These are phyloP conservation scores for Vaccinium myrtillus DNA, from an alignment of 148 eudicot genomes.

Conservation along the genomic window DNA sequence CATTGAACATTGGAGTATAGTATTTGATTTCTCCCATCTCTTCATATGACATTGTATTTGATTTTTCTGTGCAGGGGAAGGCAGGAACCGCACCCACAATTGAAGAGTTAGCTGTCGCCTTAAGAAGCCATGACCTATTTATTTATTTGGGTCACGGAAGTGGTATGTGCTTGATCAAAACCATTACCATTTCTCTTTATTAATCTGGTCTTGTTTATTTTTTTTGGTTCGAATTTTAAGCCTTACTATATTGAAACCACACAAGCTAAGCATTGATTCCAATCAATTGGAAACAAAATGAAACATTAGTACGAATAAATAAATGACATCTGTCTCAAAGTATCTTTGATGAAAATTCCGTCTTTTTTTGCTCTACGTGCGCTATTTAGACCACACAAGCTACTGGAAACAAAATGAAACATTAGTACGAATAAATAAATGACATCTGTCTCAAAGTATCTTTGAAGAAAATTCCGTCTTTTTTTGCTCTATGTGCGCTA, in stretches of 20 bases:
- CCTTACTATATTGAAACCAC: neutral
- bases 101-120: slow-evolving; percentile 63
- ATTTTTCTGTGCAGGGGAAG: slow-evolving; percentile 57
- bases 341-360: neutral
- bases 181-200: neutral
- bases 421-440: too few relatives aligned
- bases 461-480: neutral
- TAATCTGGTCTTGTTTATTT: neutral
- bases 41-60: neutral
- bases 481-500: neutral
- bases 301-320: neutral
- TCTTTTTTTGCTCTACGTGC: neutral
- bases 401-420: neutral
- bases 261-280: neutral
- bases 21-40: neutral
- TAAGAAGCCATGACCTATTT: slow-evolving; percentile 76
- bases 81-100: slow-evolving; percentile 68
- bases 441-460: neutral
- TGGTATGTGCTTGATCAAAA: slow-evolving; percentile 46
- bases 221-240: neutral
- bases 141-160: slow-evolving; percentile 95
- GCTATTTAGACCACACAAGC: neutral
- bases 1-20: neutral
- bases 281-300: neutral
- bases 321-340: neutral